These are phyloP conservation scores for Chlorella sp. DNA, from an alignment of 139 green algal species.

Conservation along the genomic window DNA sequence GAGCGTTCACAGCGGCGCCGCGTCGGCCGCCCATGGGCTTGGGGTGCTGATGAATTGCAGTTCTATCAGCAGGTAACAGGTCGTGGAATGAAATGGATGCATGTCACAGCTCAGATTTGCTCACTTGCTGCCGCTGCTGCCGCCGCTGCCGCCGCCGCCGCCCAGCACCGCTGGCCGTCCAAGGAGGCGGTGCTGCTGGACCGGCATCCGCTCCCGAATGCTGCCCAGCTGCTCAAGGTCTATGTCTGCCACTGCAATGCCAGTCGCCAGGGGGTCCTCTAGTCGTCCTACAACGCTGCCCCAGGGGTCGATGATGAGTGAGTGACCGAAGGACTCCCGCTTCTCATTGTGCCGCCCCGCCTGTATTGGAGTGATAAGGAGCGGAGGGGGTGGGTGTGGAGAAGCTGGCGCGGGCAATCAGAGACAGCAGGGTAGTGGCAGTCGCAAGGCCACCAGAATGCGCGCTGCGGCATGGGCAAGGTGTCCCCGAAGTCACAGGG, in stretches of 20 bases:
- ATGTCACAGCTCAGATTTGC: background rate
- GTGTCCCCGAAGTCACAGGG: no score
- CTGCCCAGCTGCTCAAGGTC: slow-evolving; percentile 50
- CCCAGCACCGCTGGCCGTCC: background rate
- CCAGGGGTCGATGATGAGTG: slow-evolving; percentile 95
- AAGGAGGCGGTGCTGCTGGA: slow-evolving; percentile 30
- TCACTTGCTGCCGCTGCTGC: background rate
- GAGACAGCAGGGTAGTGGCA: background rate
- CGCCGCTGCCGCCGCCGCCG: background rate
- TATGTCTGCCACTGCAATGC: slow-evolving; percentile 83
- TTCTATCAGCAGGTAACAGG: no score
- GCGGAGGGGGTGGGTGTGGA: no score
- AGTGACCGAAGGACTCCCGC: slow-evolving; percentile 91
- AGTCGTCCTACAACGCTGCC: slow-evolving; percentile 80
- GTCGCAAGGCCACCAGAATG: no score
- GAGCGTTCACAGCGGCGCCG: background rate
- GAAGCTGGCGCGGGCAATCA: no score
- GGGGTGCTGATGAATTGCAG: no score
- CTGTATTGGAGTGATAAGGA: no score
- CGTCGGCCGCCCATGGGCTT: no score
- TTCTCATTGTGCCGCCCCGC: slow-evolving; percentile 90
- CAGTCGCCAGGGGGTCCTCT: slow-evolving; percentile 75
- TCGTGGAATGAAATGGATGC: no score
- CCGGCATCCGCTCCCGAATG: slow-evolving; percentile 46
- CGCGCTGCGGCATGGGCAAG: no score